Conservation (phyloP, 2,329 filamentous ascomycete genomes). For the Pyrenophora seminiperda region DNA sequence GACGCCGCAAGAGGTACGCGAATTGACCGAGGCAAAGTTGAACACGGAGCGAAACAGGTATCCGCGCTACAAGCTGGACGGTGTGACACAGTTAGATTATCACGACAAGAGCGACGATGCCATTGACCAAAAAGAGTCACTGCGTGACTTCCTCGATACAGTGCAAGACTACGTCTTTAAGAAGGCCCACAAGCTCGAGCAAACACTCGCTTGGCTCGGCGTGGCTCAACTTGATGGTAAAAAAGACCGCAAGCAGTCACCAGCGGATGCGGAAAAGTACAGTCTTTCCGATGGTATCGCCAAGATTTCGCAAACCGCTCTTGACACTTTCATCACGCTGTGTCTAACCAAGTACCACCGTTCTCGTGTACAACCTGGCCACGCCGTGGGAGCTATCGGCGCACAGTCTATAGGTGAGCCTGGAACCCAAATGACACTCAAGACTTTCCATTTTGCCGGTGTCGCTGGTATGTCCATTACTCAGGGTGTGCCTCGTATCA, state of each 20-base stretch:
- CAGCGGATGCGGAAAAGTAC: slow-evolving; percentile 46
- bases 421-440: slow-evolving; percentile 98
- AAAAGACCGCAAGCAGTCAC: slow-evolving; percentile 16
- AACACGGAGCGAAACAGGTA: slow-evolving; percentile 67
- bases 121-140: slow-evolving; percentile 69
- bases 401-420: slow-evolving; percentile 98
- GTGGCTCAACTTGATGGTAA: slow-evolving; percentile 22
- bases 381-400: slow-evolving; percentile 93
- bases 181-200: slow-evolving; percentile 67
- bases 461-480: slow-evolving; percentile 99
- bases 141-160: slow-evolving; percentile 77
- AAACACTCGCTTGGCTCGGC: slow-evolving; percentile 41
- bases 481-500: slow-evolving; percentile 98
- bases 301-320: slow-evolving; percentile 77
- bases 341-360: slow-evolving; percentile 90
- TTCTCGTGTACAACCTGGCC: slow-evolving; percentile 90
- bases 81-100: slow-evolving; percentile 63
- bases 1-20: slow-evolving; percentile 73
- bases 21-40: slow-evolving; percentile 70
- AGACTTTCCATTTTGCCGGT: slow-evolving; percentile 99
- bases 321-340: slow-evolving; percentile 76
- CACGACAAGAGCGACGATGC: slow-evolving; percentile 68
- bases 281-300: slow-evolving; percentile 69
- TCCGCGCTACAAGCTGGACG: slow-evolving; percentile 40
- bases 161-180: slow-evolving; percentile 73